These are phyloP conservation scores for Penicillium sp. DNA, from an alignment of 2,329 filamentous ascomycete species.

Conservation along the genomic window DNA sequence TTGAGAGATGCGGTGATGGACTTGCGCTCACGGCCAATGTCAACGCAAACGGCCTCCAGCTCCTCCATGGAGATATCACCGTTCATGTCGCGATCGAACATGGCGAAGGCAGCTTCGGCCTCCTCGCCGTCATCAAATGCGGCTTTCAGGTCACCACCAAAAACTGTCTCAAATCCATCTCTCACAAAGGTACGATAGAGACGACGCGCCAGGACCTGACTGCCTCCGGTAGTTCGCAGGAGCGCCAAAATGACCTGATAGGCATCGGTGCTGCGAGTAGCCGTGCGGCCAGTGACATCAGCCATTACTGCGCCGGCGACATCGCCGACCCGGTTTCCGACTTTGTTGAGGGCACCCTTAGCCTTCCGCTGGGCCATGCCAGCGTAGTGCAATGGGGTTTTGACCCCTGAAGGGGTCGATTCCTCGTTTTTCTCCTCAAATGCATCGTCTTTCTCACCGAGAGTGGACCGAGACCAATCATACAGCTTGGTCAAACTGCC, in stretches of 20 bases:
- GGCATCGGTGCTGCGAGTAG: conserved; percentile 64
- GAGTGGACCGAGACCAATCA: conserved; percentile 53
- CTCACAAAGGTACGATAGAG: conserved; percentile 76
- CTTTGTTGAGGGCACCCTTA: conserved; percentile 64
- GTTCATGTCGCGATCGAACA: conserved; percentile 95
- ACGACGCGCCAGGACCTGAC: conserved; percentile 76
- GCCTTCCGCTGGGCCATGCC: conserved; percentile 64
- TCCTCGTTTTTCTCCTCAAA: conserved; percentile 55
- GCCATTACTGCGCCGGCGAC: conserved; percentile 78
- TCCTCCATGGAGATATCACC: conserved; percentile 95
- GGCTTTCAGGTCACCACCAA: conserved; percentile 64
- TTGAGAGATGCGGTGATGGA: conserved; percentile 90
- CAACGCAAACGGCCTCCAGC: conserved; percentile 82
- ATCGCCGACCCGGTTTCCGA: conserved; percentile 75
- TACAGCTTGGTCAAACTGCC: conserved; percentile 58
- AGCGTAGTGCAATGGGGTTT: conserved; percentile 66
- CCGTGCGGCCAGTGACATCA: conserved; percentile 72
- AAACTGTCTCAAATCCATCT: conserved; percentile 66
- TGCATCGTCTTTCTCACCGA: conserved; percentile 60
- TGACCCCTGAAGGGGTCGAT: conserved; percentile 46
- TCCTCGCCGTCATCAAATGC: conserved; percentile 79
- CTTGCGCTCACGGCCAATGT: conserved; percentile 89
- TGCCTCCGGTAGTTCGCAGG: conserved; percentile 60
- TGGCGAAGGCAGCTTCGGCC: conserved; percentile 75
- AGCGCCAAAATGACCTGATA: conserved; percentile 75